Conservation (phyloP, 1,139 yeast species). For the Geotrichum citri-aurantii region DNA sequence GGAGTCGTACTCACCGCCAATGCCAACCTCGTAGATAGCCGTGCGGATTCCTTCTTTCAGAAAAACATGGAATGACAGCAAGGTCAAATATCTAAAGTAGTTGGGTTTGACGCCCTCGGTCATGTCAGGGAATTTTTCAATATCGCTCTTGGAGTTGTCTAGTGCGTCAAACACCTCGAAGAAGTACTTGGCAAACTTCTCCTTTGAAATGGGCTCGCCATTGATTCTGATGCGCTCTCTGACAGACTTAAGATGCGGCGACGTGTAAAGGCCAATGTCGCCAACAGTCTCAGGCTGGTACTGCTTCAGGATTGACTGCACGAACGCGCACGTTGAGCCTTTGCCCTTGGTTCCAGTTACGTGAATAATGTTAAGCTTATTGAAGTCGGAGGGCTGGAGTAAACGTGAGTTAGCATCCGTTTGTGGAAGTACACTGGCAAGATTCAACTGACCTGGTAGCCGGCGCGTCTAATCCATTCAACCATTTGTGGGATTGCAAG, state of each 20-base stretch:
- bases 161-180: slow-evolving; percentile 90
- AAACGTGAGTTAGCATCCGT: not conserved
- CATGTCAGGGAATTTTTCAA: slow-evolving; percentile 62
- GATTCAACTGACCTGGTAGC: slow-evolving; percentile 46
- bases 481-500: slow-evolving; percentile 79
- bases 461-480: slow-evolving; percentile 86
- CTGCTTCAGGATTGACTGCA: slow-evolving; percentile 70
- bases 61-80: slow-evolving; percentile 86
- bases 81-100: slow-evolving; percentile 84
- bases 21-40: slow-evolving; percentile 96
- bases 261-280: slow-evolving; percentile 84
- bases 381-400: slow-evolving; percentile 45
- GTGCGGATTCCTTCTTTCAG: slow-evolving; percentile 81
- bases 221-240: slow-evolving; percentile 86
- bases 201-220: slow-evolving; percentile 78
- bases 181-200: slow-evolving; percentile 76
- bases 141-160: slow-evolving; percentile 52
- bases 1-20: slow-evolving; percentile 95
- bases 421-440: not conserved
- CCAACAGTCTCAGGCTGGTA: slow-evolving; percentile 38
- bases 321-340: slow-evolving; percentile 96
- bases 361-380: slow-evolving; percentile 73
- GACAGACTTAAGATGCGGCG: slow-evolving; percentile 92
- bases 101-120: slow-evolving; percentile 75
- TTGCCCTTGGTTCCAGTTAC: slow-evolving; percentile 98